Evolutionary conservation across 345 rosid genomes (phyloP), one percentile per base, ranked within the genome.

Genomic region (Eucalyptus lansdowneana): DNA sequence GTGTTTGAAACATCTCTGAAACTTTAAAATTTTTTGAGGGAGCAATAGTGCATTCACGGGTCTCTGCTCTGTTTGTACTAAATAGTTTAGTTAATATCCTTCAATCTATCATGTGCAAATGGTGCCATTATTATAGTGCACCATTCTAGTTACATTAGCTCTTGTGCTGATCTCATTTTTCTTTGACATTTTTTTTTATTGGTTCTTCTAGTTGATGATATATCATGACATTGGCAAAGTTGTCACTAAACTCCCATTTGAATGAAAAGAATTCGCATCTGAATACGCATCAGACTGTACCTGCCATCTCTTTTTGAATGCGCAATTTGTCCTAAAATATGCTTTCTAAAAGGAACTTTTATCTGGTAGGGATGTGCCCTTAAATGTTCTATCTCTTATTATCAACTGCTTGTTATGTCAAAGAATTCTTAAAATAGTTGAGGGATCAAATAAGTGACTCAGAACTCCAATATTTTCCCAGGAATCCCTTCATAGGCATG

Each of bases 401-500:
- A 86, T 56, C 62, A 50, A 86, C 54, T 45, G 19, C 60, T 86
- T n/a, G 25, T 86, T 24, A 19, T 86, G 27, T 50, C 42, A n/a
- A 50, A 29, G 27, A 86, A 29, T 86, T 86, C 27, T 86, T 86
- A 53, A 51, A 19, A 49, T n/a, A 22, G 42, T 25, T 8, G 13
- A 86, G 25, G 81, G 44, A 72, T 72, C 44, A 27, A 45, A 45
- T 47, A 85, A 85, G 24, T 85, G 54, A 85, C 54, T 16, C 37
- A 27, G 54, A 49, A 14, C 42, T 47, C 58, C 15, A 51, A n/a
- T 17, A 86, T 54, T 50, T 54, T 37, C 89, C 86, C 92, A 94
- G 96, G 96, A 94, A 91, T 92, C 95, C 50, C 90, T 94, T 89
- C 96, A 94, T 88, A 89, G 81, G 53, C 96, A 94, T 50, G 88